Percentiles rank a stretch among this genome's conserved stretches.
phyloP scores from a whole-genome alignment of 257 asterid genomes.

The Nicotiana tabacum region DNA sequence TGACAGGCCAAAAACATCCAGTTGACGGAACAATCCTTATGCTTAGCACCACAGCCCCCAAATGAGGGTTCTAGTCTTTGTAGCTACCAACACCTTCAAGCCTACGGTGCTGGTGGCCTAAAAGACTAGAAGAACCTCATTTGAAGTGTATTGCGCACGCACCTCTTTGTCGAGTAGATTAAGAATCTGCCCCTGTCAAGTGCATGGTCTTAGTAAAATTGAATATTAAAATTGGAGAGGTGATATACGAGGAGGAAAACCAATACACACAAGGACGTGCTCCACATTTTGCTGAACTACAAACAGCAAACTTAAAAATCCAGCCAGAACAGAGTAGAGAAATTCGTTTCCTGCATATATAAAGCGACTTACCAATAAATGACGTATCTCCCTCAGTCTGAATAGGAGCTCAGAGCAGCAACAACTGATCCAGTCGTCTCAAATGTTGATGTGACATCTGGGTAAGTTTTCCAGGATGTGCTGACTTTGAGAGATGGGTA shows the following conservation, averaged over 20 bases:
- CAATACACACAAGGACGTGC: neutral
- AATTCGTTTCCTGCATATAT: neutral
- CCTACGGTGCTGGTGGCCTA: neutral
- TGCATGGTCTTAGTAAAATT: neutral
- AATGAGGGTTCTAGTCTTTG: neutral
- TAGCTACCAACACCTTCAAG: neutral
- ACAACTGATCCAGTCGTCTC: constrained; percentile 86
- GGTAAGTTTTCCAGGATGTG: constrained; percentile 91
- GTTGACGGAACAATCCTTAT: neutral
- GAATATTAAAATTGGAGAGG: constrained; percentile 2
- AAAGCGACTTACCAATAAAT: neutral
- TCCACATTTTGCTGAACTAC: neutral
- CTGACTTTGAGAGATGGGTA: constrained; percentile 73
- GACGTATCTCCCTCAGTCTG: constrained; percentile 36
- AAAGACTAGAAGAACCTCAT: constrained; percentile 1
- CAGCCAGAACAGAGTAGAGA: neutral
- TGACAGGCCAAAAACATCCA: neutral
- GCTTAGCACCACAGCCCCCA: neutral
- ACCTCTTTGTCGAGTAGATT: neutral
- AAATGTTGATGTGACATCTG: constrained; percentile 85
- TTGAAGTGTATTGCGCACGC: neutral
- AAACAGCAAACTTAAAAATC: neutral
- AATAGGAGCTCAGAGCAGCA: constrained; percentile 79
- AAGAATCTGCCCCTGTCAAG: neutral
- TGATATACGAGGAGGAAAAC: neutral